Conservation (phyloP, 345 rosid species). For the Cardamine chenopodiifolia region DNA sequence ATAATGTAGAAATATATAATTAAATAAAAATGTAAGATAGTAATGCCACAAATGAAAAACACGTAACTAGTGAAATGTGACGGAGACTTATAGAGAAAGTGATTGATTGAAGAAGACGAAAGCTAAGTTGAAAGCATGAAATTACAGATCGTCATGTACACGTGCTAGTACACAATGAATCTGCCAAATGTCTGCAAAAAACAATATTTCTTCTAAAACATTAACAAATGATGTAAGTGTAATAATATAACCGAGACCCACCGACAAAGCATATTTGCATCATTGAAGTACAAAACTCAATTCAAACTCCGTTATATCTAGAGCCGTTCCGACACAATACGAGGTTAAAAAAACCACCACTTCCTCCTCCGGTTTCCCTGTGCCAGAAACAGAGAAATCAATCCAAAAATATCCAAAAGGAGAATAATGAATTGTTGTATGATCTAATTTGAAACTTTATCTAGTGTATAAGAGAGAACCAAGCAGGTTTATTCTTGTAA, state of each 20-base stretch:
- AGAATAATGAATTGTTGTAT: background rate
- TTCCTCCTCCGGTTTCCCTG: constrained; percentile 57
- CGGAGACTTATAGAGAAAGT: background rate
- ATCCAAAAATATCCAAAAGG: background rate
- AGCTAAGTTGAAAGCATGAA: background rate
- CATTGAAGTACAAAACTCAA: constrained; percentile 1
- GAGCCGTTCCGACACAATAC: constrained; percentile 1
- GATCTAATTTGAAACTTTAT: constrained; percentile 8
- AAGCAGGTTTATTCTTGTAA: background rate
- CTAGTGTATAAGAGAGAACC: background rate
- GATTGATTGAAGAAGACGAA: constrained; percentile 20
- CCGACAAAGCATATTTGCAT: constrained; percentile 10
- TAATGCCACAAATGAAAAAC: constrained; percentile 4
- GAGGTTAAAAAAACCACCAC: constrained; percentile 74
- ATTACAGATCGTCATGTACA: background rate
- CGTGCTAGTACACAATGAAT: background rate
- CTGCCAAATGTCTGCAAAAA: constrained; percentile 15
- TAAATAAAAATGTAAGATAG: background rate
- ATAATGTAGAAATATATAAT: background rate
- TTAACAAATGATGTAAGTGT: background rate
- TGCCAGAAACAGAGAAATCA: constrained; percentile 19
- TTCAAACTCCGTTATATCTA: background rate
- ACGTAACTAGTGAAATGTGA: background rate
- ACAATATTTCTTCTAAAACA: background rate
- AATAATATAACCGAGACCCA: background rate